Evolutionary conservation across 2,329 filamentous ascomycete species (phyloP).

Genomic region (Pseudogymnoascus sp.): DNA sequence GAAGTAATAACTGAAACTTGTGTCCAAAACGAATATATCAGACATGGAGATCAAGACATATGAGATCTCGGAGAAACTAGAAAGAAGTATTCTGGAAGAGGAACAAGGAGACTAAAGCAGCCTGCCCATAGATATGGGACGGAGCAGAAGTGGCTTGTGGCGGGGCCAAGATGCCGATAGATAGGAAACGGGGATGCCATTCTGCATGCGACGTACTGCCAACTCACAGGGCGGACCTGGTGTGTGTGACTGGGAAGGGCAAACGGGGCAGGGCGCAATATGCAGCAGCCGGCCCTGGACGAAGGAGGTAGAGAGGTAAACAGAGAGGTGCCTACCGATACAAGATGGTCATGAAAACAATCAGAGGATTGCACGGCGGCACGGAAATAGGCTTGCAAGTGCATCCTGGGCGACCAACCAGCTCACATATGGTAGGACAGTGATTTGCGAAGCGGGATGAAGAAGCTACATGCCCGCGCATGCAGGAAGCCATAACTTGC

Average conservation of each 20-base stretch:
- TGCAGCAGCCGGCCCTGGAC: background rate
- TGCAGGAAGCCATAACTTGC: slow-evolving; percentile 1
- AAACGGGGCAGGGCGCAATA: slow-evolving; percentile 5
- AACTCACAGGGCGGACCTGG: slow-evolving; percentile 6
- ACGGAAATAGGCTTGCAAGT: slow-evolving; percentile 6
- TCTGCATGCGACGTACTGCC: slow-evolving; percentile 4
- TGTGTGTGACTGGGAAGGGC: slow-evolving; percentile 1
- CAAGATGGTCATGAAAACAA: slow-evolving; percentile 6
- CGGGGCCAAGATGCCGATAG: slow-evolving; percentile 1
- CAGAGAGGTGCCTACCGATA: background rate
- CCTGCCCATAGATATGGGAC: slow-evolving; percentile 1
- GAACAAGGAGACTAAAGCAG: slow-evolving; percentile 3
- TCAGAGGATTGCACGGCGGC: background rate
- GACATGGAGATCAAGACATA: slow-evolving; percentile 6
- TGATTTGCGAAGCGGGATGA: slow-evolving; percentile 7
- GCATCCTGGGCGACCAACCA: slow-evolving; percentile 4
- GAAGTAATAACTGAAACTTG: slow-evolving; percentile 3
- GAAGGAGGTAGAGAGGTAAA: background rate
- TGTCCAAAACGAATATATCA: slow-evolving; percentile 4
- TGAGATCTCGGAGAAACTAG: slow-evolving; percentile 5
- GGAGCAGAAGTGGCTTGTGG: background rate
- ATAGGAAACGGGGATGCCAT: slow-evolving; percentile 5
- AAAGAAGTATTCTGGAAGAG: slow-evolving; percentile 6
- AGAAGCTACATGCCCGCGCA: background rate
- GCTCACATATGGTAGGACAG: slow-evolving; percentile 5